Conservation (phyloP, 441 rosid genomes). For the Macaranga tanarius region DNA sequence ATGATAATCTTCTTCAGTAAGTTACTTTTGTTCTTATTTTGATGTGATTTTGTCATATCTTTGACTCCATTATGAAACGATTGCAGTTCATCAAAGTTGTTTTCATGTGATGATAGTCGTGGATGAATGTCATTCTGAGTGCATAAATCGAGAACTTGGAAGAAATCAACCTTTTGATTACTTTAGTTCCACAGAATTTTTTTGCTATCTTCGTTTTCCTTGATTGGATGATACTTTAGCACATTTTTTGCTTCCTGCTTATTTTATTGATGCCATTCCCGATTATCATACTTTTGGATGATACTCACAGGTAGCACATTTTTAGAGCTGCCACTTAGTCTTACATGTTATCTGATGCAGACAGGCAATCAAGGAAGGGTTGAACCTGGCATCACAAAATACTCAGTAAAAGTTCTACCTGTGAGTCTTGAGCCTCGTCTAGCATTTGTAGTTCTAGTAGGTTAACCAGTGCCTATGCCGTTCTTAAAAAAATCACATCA, state of each 20-base stretch:
- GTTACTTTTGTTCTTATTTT: conserved; percentile 10
- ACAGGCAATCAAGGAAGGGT: conserved; percentile 61
- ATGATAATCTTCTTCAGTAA: conserved; percentile 14
- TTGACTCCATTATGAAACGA: neutral
- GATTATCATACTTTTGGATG: too few species aligned
- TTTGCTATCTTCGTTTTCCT: neutral
- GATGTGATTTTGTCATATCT: neutral
- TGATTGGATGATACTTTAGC: neutral
- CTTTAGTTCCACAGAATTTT: too few species aligned
- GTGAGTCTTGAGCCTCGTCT: conserved; percentile 46
- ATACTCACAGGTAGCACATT: too few species aligned
- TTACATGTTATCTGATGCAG: conserved; percentile 36
- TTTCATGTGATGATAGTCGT: conserved; percentile 5
- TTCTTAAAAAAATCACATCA: neutral
- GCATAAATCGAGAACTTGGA: neutral
- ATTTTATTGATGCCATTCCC: neutral
- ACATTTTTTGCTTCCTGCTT: neutral
- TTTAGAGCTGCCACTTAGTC: neutral
- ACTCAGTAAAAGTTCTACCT: conserved; percentile 80
- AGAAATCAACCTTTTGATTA: neutral
- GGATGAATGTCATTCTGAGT: neutral
- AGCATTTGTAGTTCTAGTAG: neutral
- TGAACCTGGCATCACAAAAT: conserved; percentile 67
- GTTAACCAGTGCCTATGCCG: neutral
- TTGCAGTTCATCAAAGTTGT: neutral